phyloP scores from a whole-genome alignment of 352 stramenopile species.

The Pythium pyrilobum region DNA sequence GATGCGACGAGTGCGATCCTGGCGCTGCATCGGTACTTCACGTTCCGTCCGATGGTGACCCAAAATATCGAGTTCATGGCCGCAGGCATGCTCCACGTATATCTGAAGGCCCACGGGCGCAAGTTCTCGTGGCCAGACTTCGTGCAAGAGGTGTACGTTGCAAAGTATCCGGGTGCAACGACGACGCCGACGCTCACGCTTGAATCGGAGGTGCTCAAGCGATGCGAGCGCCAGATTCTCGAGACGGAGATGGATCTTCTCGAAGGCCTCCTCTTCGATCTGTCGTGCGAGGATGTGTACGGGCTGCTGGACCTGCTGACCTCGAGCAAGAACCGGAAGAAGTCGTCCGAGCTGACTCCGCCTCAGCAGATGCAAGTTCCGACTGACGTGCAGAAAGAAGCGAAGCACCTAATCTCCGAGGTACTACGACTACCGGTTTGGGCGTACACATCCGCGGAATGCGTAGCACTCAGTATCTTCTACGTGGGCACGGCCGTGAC shows the following conservation, averaged over 20 bases:
- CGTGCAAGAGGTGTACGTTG: slow-evolving; percentile 58
- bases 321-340: slow-evolving; percentile 28
- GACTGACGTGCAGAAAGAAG: slow-evolving; percentile 56
- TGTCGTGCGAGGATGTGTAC: slow-evolving; percentile 69
- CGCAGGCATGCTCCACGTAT: slow-evolving; percentile 66
- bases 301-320: slow-evolving; percentile 64
- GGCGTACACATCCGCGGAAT: slow-evolving; percentile 54
- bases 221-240: slow-evolving; percentile 50
- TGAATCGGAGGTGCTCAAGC: slow-evolving; percentile 44
- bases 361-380: slow-evolving; percentile 11
- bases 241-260: slow-evolving; percentile 56
- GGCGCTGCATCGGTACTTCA: slow-evolving; percentile 75
- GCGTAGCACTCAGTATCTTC: slow-evolving; percentile 57
- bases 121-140: slow-evolving; percentile 57
- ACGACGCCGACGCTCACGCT: slow-evolving; percentile 4
- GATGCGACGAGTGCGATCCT: slow-evolving; percentile 72
- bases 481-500: slow-evolving; percentile 62
- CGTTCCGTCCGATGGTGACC: slow-evolving; percentile 64
- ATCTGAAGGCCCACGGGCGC: slow-evolving; percentile 65
- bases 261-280: slow-evolving; percentile 70
- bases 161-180: not conserved
- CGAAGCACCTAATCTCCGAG: slow-evolving; percentile 56
- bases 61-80: slow-evolving; percentile 58
- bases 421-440: slow-evolving; percentile 54
- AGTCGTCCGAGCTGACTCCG: slow-evolving; percentile 11